Conservation (phyloP, 2,329 filamentous ascomycete genomes). For the Uncinocarpus reesii region DNA sequence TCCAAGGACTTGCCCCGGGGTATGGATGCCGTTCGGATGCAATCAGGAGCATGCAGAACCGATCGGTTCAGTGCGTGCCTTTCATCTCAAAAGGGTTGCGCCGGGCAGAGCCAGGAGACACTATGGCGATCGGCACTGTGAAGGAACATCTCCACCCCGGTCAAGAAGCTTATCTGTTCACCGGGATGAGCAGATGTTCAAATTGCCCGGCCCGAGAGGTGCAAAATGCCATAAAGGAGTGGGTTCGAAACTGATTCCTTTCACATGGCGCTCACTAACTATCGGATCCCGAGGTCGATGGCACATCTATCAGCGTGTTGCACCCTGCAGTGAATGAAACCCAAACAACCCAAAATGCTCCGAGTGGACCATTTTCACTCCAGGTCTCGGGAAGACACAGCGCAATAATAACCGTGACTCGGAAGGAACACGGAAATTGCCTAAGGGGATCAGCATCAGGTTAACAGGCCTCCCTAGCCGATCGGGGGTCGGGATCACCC, state of each 20-base stretch:
- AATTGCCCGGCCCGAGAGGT: no score
- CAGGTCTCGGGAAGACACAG: background rate
- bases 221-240: no score
- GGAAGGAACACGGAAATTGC: no score
- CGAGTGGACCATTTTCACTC: no score
- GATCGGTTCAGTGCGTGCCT: background rate
- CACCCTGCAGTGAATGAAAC: no score
- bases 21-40: background rate
- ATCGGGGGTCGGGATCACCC: background rate
- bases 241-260: no score
- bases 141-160: background rate
- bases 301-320: no score
- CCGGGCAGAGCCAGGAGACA: background rate
- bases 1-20: background rate
- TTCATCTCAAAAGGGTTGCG: background rate
- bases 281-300: no score
- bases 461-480: background rate
- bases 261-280: no score
- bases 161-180: no score
- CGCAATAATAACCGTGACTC: background rate
- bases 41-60: background rate
- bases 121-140: background rate
- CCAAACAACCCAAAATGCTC: no score
- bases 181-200: background rate
- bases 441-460: slow-evolving; percentile 4